phyloP scores from a whole-genome alignment of 2,329 filamentous ascomycete species.

The Orbilia blumenaviensis region DNA sequence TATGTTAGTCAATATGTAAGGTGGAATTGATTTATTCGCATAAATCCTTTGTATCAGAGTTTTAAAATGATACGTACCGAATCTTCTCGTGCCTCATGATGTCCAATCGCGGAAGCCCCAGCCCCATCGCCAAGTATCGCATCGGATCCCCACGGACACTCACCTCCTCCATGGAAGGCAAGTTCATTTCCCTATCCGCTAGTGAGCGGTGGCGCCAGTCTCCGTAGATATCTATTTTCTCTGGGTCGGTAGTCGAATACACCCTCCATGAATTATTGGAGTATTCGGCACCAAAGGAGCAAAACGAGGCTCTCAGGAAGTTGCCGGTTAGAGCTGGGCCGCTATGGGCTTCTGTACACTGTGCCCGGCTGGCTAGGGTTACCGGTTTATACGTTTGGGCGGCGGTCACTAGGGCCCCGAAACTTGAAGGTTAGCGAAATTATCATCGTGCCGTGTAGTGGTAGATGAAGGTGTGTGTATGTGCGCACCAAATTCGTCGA shows the following conservation, averaged over 20 bases:
- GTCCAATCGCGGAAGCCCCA: not conserved
- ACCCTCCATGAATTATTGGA: conserved; percentile 11
- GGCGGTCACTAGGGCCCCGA: not conserved
- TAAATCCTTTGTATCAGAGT: not conserved
- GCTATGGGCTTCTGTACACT: too few relatives aligned
- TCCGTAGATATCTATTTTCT: conserved; percentile 11
- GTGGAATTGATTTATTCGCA: not conserved
- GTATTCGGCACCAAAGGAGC: conserved; percentile 28
- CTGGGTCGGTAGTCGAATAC: not conserved
- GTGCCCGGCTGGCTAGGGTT: conserved; percentile 16
- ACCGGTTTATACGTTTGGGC: not conserved
- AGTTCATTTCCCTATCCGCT: not conserved
- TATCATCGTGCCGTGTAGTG: too few relatives aligned
- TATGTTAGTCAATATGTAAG: not conserved
- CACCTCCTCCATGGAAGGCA: conserved; percentile 14
- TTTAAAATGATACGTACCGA: not conserved
- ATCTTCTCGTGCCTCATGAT: not conserved
- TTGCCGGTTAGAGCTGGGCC: too few relatives aligned
- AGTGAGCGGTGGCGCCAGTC: not conserved
- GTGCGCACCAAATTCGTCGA: conserved; percentile 35
- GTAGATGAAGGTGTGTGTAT: not conserved
- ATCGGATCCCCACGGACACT: not conserved
- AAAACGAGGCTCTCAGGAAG: not conserved
- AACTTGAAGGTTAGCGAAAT: not conserved
- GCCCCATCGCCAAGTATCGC: not conserved